Evolutionary conservation across 148 eudicot genomes (phyloP).

Genomic region (Rhododendron ovatum): DNA sequence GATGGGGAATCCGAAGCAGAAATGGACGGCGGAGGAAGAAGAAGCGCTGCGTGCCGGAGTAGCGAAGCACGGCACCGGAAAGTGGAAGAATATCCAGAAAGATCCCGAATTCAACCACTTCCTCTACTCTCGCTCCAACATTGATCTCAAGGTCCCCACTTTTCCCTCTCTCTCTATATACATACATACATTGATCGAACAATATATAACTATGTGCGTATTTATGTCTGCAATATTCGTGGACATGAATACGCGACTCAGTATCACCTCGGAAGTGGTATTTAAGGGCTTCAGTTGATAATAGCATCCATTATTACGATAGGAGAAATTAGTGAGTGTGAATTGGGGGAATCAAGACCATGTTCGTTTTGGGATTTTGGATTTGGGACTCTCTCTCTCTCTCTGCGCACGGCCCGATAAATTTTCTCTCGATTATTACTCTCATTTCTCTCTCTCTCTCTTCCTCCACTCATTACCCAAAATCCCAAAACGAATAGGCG

Average conservation of each 20-base stretch:
- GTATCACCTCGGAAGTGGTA: not conserved
- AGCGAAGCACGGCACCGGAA: conserved; percentile 81
- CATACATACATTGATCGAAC: not conserved
- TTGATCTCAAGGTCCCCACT: conserved; percentile 72
- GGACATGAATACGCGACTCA: not conserved
- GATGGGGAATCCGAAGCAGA: conserved; percentile 96
- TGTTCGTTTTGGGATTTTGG: too few relatives aligned
- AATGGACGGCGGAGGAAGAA: conserved; percentile 96
- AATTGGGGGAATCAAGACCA: not conserved
- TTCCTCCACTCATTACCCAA: too few relatives aligned
- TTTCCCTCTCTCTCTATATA: not conserved
- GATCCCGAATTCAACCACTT: conserved; percentile 65
- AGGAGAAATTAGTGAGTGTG: not conserved
- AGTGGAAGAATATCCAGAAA: conserved; percentile 82
- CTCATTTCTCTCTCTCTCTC: too few relatives aligned
- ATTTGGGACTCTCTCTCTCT: too few relatives aligned
- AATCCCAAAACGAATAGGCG: too few relatives aligned
- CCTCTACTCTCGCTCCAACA: conserved; percentile 78
- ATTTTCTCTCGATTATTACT: too few relatives aligned
- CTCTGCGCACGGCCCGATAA: too few relatives aligned
- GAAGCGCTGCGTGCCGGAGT: conserved; percentile 75
- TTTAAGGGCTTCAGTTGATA: not conserved
- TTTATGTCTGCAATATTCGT: not conserved
- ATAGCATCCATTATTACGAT: not conserved
- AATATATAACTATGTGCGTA: not conserved